Conservation (phyloP, 441 rosid species). For the Arabidopsis hybrid region DNA sequence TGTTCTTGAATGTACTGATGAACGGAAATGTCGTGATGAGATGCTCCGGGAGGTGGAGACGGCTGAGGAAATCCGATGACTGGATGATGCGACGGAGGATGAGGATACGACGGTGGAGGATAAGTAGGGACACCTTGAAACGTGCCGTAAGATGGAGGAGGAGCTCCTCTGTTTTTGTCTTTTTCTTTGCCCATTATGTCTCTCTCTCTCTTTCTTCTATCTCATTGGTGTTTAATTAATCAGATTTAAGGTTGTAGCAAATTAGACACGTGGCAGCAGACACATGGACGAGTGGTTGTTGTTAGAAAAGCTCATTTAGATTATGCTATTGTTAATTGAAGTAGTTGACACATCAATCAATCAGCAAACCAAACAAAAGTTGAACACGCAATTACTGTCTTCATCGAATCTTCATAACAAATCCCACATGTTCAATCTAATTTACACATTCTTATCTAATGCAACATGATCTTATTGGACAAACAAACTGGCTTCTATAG, state of each 20-base stretch:
- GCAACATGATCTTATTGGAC: conserved; percentile 7
- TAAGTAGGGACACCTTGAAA: conserved; percentile 45
- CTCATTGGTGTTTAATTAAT: conserved; percentile 12
- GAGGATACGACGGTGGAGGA: conserved; percentile 42
- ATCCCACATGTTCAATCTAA: conserved; percentile 9
- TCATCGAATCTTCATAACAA: not conserved
- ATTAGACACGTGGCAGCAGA: conserved; percentile 20
- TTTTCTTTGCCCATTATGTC: conserved; percentile 31
- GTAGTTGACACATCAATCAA: conserved; percentile 23
- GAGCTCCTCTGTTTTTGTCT: conserved; percentile 38
- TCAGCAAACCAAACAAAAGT: conserved; percentile 30
- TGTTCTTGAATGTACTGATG: conserved; percentile 40
- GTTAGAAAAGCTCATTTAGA: not conserved
- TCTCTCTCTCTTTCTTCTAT: not conserved
- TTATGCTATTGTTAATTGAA: conserved; percentile 12
- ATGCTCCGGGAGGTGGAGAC: conserved; percentile 22
- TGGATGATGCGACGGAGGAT: conserved; percentile 12
- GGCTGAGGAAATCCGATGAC: conserved; percentile 33
- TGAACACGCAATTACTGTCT: conserved; percentile 31
- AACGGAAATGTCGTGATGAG: conserved; percentile 30
- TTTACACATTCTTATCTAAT: conserved; percentile 15
- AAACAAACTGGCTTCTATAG: not conserved
- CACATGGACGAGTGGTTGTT: conserved; percentile 13
- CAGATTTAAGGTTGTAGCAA: conserved; percentile 8
- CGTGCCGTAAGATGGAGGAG: conserved; percentile 43